Percentiles rank a stretch among this genome's conserved stretches.
These are phyloP conservation scores for Triticum monococcum DNA, from an alignment of 176 grass and related monocot genomes.

Conservation along the genomic window DNA sequence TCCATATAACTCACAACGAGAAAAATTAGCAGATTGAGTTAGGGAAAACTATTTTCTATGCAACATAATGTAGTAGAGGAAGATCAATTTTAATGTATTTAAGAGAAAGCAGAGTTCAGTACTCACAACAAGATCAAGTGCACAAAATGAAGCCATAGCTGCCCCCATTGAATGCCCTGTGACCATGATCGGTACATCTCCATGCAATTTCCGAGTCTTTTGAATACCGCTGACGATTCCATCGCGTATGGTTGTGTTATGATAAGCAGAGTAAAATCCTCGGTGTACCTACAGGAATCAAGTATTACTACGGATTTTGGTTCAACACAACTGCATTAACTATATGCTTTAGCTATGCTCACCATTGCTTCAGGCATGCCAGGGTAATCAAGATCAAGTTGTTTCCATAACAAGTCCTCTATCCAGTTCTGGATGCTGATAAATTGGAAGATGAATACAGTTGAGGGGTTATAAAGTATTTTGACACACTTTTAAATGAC, in stretches of 20 bases:
- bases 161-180: conserved; percentile 93
- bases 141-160: conserved; percentile 96
- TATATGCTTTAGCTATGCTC: conserved; percentile 15
- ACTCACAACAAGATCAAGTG: conserved; percentile 94
- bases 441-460: conserved; percentile 15
- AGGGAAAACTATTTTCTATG: background rate
- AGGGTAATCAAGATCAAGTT: conserved; percentile 92
- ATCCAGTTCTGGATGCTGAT: conserved; percentile 91
- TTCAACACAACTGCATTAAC: background rate
- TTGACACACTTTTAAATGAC: background rate
- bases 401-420: conserved; percentile 87
- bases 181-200: conserved; percentile 73
- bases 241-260: conserved; percentile 69
- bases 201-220: conserved; percentile 56
- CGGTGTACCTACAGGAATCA: conserved; percentile 61
- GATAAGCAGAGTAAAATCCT: conserved; percentile 91
- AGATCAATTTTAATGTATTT: background rate
- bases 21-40: background rate
- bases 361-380: conserved; percentile 88
- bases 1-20: background rate
- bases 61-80: background rate
- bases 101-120: conserved; percentile 13
- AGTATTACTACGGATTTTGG: background rate
- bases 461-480: background rate
- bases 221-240: conserved; percentile 61